These are phyloP conservation scores for Teratosphaeria gauchensis DNA, from an alignment of 2,329 filamentous ascomycete genomes.

Conservation along the genomic window DNA sequence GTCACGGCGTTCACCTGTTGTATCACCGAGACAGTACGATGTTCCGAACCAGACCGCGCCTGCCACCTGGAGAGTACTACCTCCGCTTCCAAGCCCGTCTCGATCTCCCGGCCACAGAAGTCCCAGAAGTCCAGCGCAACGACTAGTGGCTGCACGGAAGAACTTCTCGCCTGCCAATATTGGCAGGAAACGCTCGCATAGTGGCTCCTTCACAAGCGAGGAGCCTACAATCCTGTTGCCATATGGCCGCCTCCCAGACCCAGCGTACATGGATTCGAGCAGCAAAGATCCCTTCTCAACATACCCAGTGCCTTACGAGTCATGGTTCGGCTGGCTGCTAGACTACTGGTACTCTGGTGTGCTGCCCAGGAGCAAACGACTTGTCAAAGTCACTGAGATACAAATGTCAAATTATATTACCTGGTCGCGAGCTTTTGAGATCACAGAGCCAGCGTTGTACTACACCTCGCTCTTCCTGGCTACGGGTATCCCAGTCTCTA, in stretches of 20 bases:
- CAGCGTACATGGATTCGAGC: slow-evolving; percentile 9
- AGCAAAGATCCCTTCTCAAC: slow-evolving; percentile 14
- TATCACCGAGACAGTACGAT: not conserved
- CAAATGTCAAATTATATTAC: slow-evolving; percentile 9
- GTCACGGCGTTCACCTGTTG: not conserved
- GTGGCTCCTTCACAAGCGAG: not conserved
- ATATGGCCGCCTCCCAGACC: slow-evolving; percentile 6
- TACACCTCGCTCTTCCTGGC: slow-evolving; percentile 15
- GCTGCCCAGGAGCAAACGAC: slow-evolving; percentile 5
- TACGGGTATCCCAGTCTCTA: slow-evolving; percentile 12
- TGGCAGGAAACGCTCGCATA: slow-evolving; percentile 3
- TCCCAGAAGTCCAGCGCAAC: not conserved
- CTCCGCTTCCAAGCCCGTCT: not conserved
- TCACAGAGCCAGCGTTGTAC: slow-evolving; percentile 13
- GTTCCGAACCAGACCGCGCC: not conserved
- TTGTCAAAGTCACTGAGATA: slow-evolving; percentile 10
- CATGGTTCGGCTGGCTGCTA: slow-evolving; percentile 14
- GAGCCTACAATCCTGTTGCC: not conserved
- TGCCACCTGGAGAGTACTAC: not conserved
- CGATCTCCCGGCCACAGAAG: not conserved
- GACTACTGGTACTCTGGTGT: slow-evolving; percentile 13
- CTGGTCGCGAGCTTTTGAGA: slow-evolving; percentile 13
- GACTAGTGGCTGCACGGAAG: not conserved
- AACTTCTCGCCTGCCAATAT: slow-evolving; percentile 2
- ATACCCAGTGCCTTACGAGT: slow-evolving; percentile 12